Percentiles rank a stretch among this genome's conserved stretches.
phyloP scores from a whole-genome alignment of 2,329 filamentous ascomycete genomes.

The Lachnellula occidentalis region DNA sequence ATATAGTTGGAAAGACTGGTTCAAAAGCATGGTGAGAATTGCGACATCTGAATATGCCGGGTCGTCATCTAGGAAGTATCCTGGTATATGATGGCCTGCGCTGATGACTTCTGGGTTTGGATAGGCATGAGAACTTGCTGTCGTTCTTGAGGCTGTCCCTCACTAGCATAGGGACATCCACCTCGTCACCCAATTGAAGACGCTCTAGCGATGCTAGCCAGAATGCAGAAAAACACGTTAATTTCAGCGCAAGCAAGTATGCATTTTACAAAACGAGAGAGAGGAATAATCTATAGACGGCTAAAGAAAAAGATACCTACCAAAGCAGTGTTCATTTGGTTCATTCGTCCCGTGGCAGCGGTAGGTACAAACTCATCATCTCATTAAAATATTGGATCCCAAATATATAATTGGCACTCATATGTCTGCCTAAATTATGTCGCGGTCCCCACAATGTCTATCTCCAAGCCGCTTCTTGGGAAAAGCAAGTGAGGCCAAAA shows the following conservation, averaged over 20 bases:
- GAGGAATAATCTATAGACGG: not conserved
- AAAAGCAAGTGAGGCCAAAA: not conserved
- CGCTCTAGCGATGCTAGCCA: not conserved
- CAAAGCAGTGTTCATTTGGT: not conserved
- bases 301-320: not conserved
- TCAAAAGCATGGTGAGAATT: slow-evolving; percentile 25
- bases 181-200: not conserved
- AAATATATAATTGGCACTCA: not conserved
- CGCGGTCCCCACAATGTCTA: not conserved
- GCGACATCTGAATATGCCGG: slow-evolving; percentile 21
- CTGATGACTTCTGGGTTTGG: slow-evolving; percentile 22
- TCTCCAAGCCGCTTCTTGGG: not conserved
- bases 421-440: not conserved
- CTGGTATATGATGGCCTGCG: slow-evolving; percentile 19
- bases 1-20: slow-evolving; percentile 16
- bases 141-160: slow-evolving; percentile 5
- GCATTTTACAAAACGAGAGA: not conserved
- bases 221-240: not conserved
- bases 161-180: slow-evolving; percentile 9
- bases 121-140: slow-evolving; percentile 15
- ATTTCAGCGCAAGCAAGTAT: not conserved
- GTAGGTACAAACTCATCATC: not conserved
- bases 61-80: slow-evolving; percentile 23
- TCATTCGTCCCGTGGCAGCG: not conserved
- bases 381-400: not conserved